phyloP scores from a whole-genome alignment of 2,329 filamentous ascomycete genomes.

The Verticillium nonalfalfae region DNA sequence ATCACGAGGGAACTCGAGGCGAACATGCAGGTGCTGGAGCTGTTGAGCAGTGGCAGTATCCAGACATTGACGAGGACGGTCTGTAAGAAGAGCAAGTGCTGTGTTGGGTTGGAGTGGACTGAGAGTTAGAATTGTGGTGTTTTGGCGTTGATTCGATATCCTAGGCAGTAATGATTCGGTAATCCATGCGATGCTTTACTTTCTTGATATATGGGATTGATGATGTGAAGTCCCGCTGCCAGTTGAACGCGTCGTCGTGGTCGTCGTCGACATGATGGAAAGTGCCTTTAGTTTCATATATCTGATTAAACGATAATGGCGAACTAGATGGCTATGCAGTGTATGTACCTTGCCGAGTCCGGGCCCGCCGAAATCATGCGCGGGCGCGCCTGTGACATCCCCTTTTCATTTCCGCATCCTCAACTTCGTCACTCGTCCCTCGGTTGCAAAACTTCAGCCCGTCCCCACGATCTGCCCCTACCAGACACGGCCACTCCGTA shows the following conservation, averaged over 20 bases:
- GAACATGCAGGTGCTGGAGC: conserved; percentile 47
- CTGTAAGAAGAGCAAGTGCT: conserved; percentile 37
- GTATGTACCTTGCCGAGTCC: background rate
- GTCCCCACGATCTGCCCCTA: background rate
- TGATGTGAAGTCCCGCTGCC: background rate
- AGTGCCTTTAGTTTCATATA: background rate
- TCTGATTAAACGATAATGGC: background rate
- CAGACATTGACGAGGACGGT: conserved; percentile 41
- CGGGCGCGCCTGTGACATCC: background rate
- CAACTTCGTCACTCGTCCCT: background rate
- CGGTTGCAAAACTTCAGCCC: background rate
- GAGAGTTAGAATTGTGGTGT: background rate
- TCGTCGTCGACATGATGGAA: background rate
- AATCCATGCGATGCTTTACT: background rate
- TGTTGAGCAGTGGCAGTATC: conserved; percentile 45
- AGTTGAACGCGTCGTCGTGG: background rate
- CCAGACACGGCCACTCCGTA: background rate
- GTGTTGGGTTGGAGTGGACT: conserved; percentile 6
- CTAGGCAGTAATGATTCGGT: background rate
- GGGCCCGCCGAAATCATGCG: background rate
- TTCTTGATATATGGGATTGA: background rate
- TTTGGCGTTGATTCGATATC: background rate
- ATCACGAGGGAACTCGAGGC: conserved; percentile 42
- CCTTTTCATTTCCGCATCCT: background rate
- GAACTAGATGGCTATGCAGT: background rate